Conservation (phyloP, 2,329 filamentous ascomycete genomes). For the Fusarium longipes region DNA sequence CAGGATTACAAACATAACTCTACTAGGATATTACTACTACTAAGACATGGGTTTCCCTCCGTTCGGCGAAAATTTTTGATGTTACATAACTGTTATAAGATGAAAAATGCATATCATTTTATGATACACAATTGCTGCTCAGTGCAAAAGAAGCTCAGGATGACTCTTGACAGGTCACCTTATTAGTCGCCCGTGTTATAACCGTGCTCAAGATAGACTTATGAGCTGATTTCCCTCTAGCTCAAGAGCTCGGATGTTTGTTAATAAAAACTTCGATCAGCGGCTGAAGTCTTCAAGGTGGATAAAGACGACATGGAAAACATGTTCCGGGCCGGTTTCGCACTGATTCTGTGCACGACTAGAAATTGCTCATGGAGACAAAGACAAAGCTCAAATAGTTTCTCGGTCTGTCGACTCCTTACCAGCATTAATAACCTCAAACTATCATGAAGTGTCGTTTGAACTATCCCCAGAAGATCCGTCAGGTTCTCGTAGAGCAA, state of each 20-base stretch:
- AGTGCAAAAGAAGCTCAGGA: not conserved
- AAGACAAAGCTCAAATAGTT: constrained; percentile 8
- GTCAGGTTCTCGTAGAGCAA: constrained; percentile 10
- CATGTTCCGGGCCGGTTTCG: constrained; percentile 14
- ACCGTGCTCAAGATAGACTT: not conserved
- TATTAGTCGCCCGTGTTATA: not conserved
- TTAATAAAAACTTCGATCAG: constrained; percentile 1
- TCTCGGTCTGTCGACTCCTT: constrained; percentile 14
- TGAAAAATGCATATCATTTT: not conserved
- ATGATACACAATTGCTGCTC: not conserved
- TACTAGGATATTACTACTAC: constrained; percentile 22
- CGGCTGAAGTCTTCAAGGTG: constrained; percentile 2
- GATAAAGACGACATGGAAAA: constrained; percentile 13
- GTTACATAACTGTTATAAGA: constrained; percentile 15
- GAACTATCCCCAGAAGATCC: constrained; percentile 28
- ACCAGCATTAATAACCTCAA: constrained; percentile 12
- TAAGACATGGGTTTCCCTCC: constrained; percentile 20
- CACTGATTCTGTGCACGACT: constrained; percentile 5
- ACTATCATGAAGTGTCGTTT: constrained; percentile 1
- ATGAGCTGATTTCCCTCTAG: not conserved
- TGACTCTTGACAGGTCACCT: not conserved
- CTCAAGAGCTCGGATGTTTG: not conserved
- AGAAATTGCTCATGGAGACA: not conserved
- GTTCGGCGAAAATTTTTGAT: constrained; percentile 18
- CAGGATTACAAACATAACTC: constrained; percentile 25